Conservation (phyloP, 1,139 yeast species). For the Groenewaldozyma auringiensis region DNA sequence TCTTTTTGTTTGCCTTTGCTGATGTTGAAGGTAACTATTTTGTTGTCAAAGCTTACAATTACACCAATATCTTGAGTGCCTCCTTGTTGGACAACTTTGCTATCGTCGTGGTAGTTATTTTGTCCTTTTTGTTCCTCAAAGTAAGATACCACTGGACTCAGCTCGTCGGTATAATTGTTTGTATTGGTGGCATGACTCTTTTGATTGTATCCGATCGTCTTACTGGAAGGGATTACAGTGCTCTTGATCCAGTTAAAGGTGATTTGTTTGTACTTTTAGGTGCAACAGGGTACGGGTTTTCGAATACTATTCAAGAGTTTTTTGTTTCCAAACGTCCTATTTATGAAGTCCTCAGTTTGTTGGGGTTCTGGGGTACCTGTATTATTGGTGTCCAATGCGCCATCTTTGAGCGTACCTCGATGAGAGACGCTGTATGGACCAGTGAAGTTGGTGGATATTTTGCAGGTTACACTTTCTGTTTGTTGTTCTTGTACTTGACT, state of each 20-base stretch:
- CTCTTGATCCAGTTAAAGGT: conserved; percentile 36
- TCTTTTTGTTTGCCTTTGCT: conserved; percentile 36
- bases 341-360: conserved; percentile 37
- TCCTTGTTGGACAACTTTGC: conserved; percentile 39
- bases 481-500: conserved; percentile 34
- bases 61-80: conserved; percentile 38
- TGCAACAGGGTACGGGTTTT: conserved; percentile 39
- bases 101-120: conserved; percentile 37
- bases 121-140: conserved; percentile 35
- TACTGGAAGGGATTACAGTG: conserved; percentile 35
- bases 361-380: conserved; percentile 36
- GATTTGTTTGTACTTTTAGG: conserved; percentile 39
- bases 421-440: conserved; percentile 34
- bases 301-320: conserved; percentile 38
- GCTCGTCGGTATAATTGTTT: conserved; percentile 34
- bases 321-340: conserved; percentile 39
- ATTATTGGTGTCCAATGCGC: conserved; percentile 39
- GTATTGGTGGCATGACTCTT: conserved; percentile 39
- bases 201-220: conserved; percentile 35
- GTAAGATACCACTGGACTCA: conserved; percentile 42
- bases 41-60: conserved; percentile 38
- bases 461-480: conserved; percentile 35
- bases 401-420: conserved; percentile 34
- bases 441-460: conserved; percentile 36
- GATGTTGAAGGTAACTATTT: conserved; percentile 42